Conservation (phyloP, 2,329 filamentous ascomycete species). For the Coniochaeta prunicola region DNA sequence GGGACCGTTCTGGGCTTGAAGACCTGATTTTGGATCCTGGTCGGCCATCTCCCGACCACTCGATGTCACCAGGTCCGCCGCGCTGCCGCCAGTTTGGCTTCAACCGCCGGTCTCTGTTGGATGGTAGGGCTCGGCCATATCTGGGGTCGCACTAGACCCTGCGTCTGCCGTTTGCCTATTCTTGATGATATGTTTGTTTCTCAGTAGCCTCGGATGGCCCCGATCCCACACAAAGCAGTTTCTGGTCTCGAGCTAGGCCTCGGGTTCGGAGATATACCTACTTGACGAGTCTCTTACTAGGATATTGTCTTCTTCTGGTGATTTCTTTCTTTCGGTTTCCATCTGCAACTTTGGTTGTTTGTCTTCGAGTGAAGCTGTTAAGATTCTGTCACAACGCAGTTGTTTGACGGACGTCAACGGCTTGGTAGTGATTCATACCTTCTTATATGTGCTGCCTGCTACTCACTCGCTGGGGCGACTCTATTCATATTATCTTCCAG, state of each 20-base stretch:
- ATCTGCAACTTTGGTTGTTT: neutral
- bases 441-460: neutral
- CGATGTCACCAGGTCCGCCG: neutral
- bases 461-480: neutral
- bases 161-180: neutral
- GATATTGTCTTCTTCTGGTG: neutral
- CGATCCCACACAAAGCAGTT: neutral
- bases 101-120: conserved; percentile 3
- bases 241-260: conserved; percentile 1
- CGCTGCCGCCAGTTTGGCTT: conserved; percentile 2
- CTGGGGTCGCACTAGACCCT: conserved; percentile 1
- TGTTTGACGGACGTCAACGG: neutral
- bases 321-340: conserved; percentile 3
- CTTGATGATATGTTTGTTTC: neutral
- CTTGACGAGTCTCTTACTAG: neutral
- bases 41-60: conserved; percentile 1
- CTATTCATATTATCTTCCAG: neutral
- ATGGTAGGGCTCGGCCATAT: neutral
- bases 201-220: neutral
- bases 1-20: neutral
- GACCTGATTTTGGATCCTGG: neutral
- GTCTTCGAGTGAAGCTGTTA: neutral
- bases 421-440: neutral
- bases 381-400: neutral
- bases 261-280: neutral